These are phyloP conservation scores for Penicillium sp. DNA, from an alignment of 2,329 filamentous ascomycete species.

Conservation along the genomic window DNA sequence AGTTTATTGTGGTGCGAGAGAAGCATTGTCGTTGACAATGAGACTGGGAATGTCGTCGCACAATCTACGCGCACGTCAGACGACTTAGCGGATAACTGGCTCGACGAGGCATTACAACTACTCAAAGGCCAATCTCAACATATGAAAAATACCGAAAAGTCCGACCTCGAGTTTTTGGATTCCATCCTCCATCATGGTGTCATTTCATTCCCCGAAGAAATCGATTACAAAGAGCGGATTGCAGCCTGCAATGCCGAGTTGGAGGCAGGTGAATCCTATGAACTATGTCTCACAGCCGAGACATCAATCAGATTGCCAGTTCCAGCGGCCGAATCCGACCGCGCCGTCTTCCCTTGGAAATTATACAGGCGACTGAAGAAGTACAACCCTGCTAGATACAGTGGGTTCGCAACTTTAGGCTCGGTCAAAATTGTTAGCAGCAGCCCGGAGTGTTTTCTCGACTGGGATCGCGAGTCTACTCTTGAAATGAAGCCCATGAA, in stretches of 20 bases:
- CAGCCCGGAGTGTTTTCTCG: slow-evolving; percentile 86
- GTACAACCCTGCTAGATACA: slow-evolving; percentile 79
- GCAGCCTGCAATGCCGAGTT: slow-evolving; percentile 68
- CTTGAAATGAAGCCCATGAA: slow-evolving; percentile 85
- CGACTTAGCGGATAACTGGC: slow-evolving; percentile 49
- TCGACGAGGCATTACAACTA: slow-evolving; percentile 29
- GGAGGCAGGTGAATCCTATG: slow-evolving; percentile 77
- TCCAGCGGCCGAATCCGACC: slow-evolving; percentile 18
- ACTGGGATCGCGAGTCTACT: slow-evolving; percentile 54
- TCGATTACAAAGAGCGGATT: slow-evolving; percentile 67
- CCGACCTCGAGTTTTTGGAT: slow-evolving; percentile 28
- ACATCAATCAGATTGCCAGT: slow-evolving; percentile 58
- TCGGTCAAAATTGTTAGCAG: slow-evolving; percentile 72
- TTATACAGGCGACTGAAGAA: slow-evolving; percentile 69
- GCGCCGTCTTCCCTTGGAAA: slow-evolving; percentile 58
- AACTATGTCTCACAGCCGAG: slow-evolving; percentile 78
- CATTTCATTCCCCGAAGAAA: slow-evolving; percentile 38
- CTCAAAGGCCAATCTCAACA: slow-evolving; percentile 22
- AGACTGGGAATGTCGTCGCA: slow-evolving; percentile 59
- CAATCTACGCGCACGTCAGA: slow-evolving; percentile 61
- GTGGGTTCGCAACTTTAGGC: slow-evolving; percentile 73
- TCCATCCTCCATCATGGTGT: slow-evolving; percentile 31
- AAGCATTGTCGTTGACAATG: slow-evolving; percentile 76
- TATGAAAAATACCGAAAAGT: slow-evolving; percentile 5
- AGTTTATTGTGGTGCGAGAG: slow-evolving; percentile 74